Evolutionary conservation across 495 filamentous ascomycete genomes (phyloP), one percentile per base, ranked within the genome.

Genomic region (Hypoxylon lenormandii): DNA sequence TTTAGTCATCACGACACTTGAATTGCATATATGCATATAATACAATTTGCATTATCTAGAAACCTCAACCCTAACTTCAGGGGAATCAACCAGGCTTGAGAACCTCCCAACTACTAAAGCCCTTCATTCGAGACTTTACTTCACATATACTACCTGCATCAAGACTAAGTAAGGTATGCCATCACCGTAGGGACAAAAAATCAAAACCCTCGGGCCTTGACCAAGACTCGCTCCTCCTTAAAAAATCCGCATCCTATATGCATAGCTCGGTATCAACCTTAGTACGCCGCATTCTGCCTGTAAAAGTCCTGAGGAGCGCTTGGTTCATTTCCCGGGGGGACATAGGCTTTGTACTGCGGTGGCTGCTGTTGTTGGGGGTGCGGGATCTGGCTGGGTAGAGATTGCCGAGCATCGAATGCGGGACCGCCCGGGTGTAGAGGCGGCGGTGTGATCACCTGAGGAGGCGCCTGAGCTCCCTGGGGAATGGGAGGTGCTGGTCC

Each of bases 331-430:
- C 66, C 60, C 1, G 78, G 79, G 12, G 75, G 76, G 16, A 75
- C 72, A 30, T 81, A 82, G 1, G 80, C 79, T 60, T 73, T 79
- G 56, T 82, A 83, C 57, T 82, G 80, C 30, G 79, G 77, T n/a
- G 69, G 66, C 22, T 60, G 59, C 7, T 47, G 52, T 15, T 75
- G 73, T 3, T 64, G 42, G 6, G 36, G 23, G 23, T 26, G 23
- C 23, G 23, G 23, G 5, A 26, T 2, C 55, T 81, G 73, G 53
- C 82, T 81, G 3, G 81, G 81, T 12, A 81, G 68, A n/a, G 64
- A 68, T 59, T 81, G 80, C 4, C 81, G 63, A 1, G 77, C 68
- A 22, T 82, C 80, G 57, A 80, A 84, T 3, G 76, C 75, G 4
- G 74, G 16, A 1, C 81, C 80, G 33, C 63, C 58, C 0, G 78